phyloP scores from a whole-genome alignment of 2,329 filamentous ascomycete species.

The Colletotrichum euphorbiae region DNA sequence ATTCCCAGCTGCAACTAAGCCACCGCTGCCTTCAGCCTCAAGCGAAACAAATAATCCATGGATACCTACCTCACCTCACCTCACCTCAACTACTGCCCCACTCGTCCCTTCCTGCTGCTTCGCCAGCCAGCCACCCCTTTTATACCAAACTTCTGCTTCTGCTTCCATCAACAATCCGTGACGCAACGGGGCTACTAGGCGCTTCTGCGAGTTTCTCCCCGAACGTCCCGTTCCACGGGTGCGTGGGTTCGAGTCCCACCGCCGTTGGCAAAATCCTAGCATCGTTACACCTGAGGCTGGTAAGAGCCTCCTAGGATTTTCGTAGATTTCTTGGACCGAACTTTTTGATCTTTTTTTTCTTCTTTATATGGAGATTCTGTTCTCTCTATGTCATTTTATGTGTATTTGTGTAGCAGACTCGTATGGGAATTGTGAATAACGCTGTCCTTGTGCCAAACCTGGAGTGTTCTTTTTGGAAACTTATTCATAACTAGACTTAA shows the following conservation, averaged over 20 bases:
- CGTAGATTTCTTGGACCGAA: not conserved
- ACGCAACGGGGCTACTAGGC: slow-evolving; percentile 15
- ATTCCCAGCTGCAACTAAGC: no score
- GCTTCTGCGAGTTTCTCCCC: not conserved
- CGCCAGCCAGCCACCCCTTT: not conserved
- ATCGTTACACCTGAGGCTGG: slow-evolving; percentile 32
- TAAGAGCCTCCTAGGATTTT: slow-evolving; percentile 26
- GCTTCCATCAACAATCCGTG: slow-evolving; percentile 13
- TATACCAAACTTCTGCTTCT: not conserved
- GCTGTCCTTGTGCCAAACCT: no score
- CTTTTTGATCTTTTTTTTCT: slow-evolving; percentile 9
- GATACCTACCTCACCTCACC: not conserved
- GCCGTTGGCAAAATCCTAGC: slow-evolving; percentile 18
- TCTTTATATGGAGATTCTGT: not conserved
- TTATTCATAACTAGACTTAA: no score
- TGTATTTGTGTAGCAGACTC: no score
- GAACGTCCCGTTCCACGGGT: slow-evolving; percentile 22
- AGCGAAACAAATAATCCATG: not conserved
- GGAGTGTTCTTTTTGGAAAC: no score
- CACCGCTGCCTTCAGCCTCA: not conserved
- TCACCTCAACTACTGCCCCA: not conserved
- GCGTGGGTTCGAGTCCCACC: slow-evolving; percentile 22
- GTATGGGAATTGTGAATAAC: no score
- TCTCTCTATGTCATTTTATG: no score
- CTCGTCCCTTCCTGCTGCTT: slow-evolving; percentile 8